These are phyloP conservation scores for Linnemannia hyalina DNA, from an alignment of 192 early-diverging fungal species.

Conservation along the genomic window DNA sequence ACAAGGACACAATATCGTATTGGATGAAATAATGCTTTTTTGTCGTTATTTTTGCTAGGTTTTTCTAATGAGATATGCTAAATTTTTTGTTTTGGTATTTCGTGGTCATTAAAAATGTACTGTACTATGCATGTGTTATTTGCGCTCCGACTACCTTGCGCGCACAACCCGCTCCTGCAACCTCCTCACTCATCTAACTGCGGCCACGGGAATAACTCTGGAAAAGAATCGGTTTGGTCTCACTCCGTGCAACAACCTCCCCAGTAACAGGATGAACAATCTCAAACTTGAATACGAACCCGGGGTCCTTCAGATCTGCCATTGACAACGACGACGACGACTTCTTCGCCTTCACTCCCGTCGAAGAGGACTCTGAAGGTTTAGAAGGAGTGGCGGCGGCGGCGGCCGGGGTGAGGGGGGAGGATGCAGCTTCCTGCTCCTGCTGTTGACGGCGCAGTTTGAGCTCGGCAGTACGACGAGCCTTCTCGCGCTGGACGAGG, in stretches of 20 bases:
- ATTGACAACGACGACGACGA: not conserved
- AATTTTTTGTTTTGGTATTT: too few relatives aligned
- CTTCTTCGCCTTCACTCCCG: not conserved
- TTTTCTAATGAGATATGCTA: too few relatives aligned
- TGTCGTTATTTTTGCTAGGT: too few relatives aligned
- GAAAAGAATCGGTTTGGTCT: conserved; percentile 36
- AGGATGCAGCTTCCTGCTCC: not conserved
- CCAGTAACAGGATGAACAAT: conserved; percentile 31
- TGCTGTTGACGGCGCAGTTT: not conserved
- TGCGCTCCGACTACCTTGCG: too few relatives aligned
- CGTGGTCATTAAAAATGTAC: too few relatives aligned
- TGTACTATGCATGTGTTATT: too few relatives aligned
- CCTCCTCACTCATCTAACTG: not conserved
- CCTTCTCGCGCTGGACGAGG: conserved; percentile 14
- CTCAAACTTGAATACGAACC: conserved; percentile 51
- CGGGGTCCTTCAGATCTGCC: conserved; percentile 25
- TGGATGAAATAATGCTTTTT: too few relatives aligned
- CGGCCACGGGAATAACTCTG: conserved; percentile 50
- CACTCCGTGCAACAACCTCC: conserved; percentile 21
- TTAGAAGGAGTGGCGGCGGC: not conserved
- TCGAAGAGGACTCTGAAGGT: not conserved
- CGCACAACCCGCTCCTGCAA: not conserved
- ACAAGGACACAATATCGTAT: too few relatives aligned
- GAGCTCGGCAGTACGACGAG: not conserved
- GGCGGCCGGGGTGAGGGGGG: not conserved